phyloP scores from a whole-genome alignment of 164 flowering plant genomes.

The Chloranthus sessilifolius region DNA sequence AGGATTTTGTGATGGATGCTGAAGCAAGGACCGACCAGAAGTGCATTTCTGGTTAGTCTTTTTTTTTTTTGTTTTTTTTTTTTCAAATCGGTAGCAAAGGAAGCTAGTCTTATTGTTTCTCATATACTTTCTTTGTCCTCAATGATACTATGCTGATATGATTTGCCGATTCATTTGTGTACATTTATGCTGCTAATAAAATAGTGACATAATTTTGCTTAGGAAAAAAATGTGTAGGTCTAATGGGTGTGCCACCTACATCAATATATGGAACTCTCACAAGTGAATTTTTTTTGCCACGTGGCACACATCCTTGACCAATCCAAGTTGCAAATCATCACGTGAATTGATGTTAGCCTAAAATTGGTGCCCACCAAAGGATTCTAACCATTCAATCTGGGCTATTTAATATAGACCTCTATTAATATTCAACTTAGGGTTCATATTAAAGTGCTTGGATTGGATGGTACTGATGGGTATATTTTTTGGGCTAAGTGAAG shows the following conservation, averaged over 20 bases:
- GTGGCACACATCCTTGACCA: no score
- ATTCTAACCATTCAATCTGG: background rate
- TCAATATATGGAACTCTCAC: no score
- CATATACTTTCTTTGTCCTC: background rate
- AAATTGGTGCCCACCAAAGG: background rate
- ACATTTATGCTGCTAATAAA: conserved; percentile 1
- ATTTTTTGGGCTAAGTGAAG: no score
- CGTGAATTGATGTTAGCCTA: no score
- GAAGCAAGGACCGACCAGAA: conserved; percentile 16
- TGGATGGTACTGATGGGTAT: no score
- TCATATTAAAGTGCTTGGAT: background rate
- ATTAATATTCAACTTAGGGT: background rate
- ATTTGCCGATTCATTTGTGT: background rate
- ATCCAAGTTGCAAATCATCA: background rate
- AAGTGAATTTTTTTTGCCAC: background rate
- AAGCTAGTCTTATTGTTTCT: background rate
- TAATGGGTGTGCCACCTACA: background rate
- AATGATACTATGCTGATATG: background rate
- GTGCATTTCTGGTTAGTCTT: conserved; percentile 24
- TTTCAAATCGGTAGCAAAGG: background rate
- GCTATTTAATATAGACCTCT: no score
- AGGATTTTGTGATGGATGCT: conserved; percentile 1
- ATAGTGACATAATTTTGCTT: background rate
- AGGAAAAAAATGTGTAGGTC: background rate
- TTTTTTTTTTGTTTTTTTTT: background rate